Evolutionary conservation across 2,329 filamentous ascomycete species (phyloP).

Genomic region (Paraphaeosphaeria minitans): DNA sequence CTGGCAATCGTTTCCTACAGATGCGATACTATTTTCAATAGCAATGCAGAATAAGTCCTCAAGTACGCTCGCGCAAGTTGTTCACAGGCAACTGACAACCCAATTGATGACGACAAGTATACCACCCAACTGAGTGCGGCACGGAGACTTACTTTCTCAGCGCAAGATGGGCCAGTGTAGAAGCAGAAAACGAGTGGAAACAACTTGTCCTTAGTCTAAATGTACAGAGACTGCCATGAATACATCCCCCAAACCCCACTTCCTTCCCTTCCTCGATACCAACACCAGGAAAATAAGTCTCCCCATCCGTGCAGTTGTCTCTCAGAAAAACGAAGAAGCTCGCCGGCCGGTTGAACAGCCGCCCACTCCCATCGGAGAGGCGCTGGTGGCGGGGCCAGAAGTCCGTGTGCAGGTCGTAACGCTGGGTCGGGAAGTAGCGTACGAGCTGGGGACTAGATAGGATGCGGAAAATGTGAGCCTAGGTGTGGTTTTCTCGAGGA

Average conservation of each 20-base stretch:
- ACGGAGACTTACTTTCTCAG: no score
- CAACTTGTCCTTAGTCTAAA: no score
- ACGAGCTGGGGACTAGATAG: slow-evolving; percentile 31
- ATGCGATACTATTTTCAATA: background rate
- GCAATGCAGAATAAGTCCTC: background rate
- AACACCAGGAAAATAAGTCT: slow-evolving; percentile 31
- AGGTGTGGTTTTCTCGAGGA: no score
- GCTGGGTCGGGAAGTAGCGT: slow-evolving; percentile 27
- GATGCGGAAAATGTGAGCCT: no score
- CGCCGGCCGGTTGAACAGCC: slow-evolving; percentile 28
- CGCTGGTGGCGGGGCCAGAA: slow-evolving; percentile 32
- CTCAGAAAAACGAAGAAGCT: slow-evolving; percentile 33
- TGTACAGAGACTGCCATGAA: no score
- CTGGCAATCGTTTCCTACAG: background rate
- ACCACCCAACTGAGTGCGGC: no score
- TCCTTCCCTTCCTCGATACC: slow-evolving; percentile 18
- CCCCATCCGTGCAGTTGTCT: slow-evolving; percentile 29
- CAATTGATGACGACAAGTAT: background rate
- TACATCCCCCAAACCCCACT: slow-evolving; percentile 13
- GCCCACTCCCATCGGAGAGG: slow-evolving; percentile 18
- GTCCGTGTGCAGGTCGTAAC: slow-evolving; percentile 35
- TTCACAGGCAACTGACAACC: background rate
- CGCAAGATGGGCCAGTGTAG: no score
- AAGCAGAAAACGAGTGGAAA: no score
- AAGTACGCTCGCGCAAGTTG: background rate